These are phyloP conservation scores for Phaeophleospora eucalypticola DNA, from an alignment of 2,329 filamentous ascomycete species.

Conservation along the genomic window DNA sequence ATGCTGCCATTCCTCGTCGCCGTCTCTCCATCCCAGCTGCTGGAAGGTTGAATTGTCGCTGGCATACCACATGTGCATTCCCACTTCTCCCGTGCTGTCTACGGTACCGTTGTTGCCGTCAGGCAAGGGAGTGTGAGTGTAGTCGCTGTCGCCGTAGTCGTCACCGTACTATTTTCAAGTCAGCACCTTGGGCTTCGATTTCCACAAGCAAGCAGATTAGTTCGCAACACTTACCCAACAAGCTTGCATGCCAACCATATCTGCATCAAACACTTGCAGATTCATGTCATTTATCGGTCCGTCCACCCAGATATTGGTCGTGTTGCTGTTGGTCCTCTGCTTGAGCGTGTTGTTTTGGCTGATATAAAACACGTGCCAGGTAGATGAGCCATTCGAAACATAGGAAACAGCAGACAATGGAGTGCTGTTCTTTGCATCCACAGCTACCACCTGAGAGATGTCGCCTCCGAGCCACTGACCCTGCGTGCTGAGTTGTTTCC, in stretches of 20 bases:
- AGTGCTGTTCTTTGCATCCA: constrained; percentile 42
- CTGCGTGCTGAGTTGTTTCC: constrained; percentile 35
- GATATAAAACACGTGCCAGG: constrained; percentile 37
- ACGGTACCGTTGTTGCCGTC: constrained; percentile 24
- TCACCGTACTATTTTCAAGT: no score
- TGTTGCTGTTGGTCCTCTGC: constrained; percentile 39
- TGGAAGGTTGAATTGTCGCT: constrained; percentile 38
- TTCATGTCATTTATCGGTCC: constrained; percentile 34
- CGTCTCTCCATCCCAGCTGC: constrained; percentile 41
- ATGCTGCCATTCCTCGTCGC: constrained; percentile 34
- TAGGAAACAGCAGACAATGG: constrained; percentile 43
- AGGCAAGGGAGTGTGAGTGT: constrained; percentile 35
- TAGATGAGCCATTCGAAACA: constrained; percentile 28
- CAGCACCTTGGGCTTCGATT: no score
- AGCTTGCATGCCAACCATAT: constrained; percentile 36
- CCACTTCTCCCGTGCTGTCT: constrained; percentile 29
- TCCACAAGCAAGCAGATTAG: no score
- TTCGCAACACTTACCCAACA: no score
- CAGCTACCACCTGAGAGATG: constrained; percentile 37
- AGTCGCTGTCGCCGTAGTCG: constrained; percentile 38
- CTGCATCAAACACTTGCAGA: constrained; percentile 29
- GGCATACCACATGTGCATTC: constrained; percentile 46
- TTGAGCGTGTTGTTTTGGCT: constrained; percentile 35
- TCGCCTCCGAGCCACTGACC: constrained; percentile 39
- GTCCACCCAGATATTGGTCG: constrained; percentile 37